Evolutionary conservation across 2,329 filamentous ascomycete species (phyloP).

Genomic region (Xylariales sp.): DNA sequence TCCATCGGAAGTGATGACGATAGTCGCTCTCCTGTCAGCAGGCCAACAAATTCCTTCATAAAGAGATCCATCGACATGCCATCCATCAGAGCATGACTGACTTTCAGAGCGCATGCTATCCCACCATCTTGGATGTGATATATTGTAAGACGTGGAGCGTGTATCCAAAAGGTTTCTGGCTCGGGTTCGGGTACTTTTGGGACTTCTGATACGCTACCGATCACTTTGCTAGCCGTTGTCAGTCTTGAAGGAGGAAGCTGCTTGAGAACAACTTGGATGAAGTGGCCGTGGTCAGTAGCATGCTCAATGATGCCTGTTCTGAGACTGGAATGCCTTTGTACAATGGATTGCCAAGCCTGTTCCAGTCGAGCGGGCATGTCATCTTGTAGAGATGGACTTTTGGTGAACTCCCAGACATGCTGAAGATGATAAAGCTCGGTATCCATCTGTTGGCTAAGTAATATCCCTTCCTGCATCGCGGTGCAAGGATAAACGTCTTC

Average conservation of each 20-base stretch:
- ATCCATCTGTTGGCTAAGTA: background rate
- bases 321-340: slow-evolving; percentile 3
- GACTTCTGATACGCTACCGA: slow-evolving; percentile 1
- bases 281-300: slow-evolving; percentile 5
- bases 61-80: slow-evolving; percentile 5
- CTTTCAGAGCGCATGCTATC: slow-evolving; percentile 5
- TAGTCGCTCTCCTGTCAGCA: slow-evolving; percentile 1
- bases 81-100: slow-evolving; percentile 8
- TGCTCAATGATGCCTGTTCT: slow-evolving; percentile 7
- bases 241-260: background rate
- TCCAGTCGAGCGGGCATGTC: background rate
- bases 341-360: slow-evolving; percentile 3
- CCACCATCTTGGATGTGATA: slow-evolving; percentile 4
- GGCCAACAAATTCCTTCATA: slow-evolving; percentile 3
- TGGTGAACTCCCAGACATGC: background rate
- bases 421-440: background rate
- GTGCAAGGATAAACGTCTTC: background rate
- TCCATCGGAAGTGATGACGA: background rate
- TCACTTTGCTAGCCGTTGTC: background rate
- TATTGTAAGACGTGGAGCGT: slow-evolving; percentile 2
- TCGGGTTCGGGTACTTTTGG: no score
- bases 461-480: background rate
- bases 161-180: no score
- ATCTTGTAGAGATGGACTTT: background rate
- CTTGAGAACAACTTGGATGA: slow-evolving; percentile 4